phyloP scores from a whole-genome alignment of 495 filamentous ascomycete species.

The Penicillium lagena region DNA sequence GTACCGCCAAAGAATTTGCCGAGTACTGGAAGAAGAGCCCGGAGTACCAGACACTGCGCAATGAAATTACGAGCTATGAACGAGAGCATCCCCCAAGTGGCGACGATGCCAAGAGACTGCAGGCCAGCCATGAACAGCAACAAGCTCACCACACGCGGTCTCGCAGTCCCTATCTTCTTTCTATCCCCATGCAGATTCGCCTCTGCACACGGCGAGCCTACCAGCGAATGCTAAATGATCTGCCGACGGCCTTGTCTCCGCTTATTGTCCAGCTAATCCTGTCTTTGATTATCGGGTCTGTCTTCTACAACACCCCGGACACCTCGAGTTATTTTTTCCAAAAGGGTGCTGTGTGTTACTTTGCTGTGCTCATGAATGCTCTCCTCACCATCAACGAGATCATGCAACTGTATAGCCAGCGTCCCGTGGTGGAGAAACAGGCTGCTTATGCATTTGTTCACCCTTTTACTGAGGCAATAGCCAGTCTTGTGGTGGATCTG shows the following conservation, averaged over 20 bases:
- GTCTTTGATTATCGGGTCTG: conserved; percentile 72
- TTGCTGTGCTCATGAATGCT: conserved; percentile 63
- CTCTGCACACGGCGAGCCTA: conserved; percentile 41
- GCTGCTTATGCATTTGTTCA: conserved; percentile 54
- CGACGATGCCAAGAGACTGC: conserved; percentile 18
- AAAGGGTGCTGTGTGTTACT: conserved; percentile 72
- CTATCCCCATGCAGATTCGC: conserved; percentile 37
- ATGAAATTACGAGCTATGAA: conserved; percentile 38
- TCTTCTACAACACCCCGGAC: conserved; percentile 61
- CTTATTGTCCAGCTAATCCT: conserved; percentile 66
- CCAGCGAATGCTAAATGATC: conserved; percentile 57
- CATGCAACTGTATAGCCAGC: conserved; percentile 46
- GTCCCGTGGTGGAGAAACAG: conserved; percentile 58
- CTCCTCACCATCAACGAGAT: conserved; percentile 48
- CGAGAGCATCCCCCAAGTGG: conserved; percentile 12
- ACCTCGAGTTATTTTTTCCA: conserved; percentile 21
- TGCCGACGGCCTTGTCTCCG: conserved; percentile 59
- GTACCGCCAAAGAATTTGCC: conserved; percentile 62
- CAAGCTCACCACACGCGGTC: conserved; percentile 26
- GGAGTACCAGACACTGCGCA: conserved; percentile 38
- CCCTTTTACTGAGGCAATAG: conserved; percentile 50
- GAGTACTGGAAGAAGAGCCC: conserved; percentile 47
- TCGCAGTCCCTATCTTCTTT: conserved; percentile 35
- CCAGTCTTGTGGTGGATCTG: conserved; percentile 48
- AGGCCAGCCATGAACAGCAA: conserved; percentile 14